A percentile compares a stretch with the other conserved stretches of the same genome.
phyloP scores from a whole-genome alignment of 768 basidiomycete genomes.

The Kwoniella shandongensis region DNA sequence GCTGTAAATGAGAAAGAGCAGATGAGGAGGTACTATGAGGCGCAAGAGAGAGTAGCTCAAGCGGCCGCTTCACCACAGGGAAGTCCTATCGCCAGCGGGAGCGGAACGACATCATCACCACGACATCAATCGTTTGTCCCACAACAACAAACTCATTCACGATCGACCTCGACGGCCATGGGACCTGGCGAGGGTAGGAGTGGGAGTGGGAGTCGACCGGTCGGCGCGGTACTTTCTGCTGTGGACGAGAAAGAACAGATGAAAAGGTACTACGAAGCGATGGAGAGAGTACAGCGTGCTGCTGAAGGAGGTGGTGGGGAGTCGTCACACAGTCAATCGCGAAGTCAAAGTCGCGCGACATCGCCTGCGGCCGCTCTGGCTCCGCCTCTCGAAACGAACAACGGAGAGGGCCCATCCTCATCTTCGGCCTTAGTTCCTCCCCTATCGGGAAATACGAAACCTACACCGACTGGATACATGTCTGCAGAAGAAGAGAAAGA shows the following conservation, averaged over 20 bases:
- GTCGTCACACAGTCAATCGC: not conserved
- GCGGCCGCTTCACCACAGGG: constrained; percentile 1
- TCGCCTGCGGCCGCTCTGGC: too few relatives aligned
- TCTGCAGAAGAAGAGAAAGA: constrained; percentile 48
- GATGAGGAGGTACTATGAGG: constrained; percentile 48
- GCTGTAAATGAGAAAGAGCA: constrained; percentile 41
- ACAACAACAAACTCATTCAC: too few relatives aligned
- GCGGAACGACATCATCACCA: not conserved
- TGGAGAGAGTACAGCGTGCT: constrained; percentile 12
- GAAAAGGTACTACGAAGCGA: constrained; percentile 23
- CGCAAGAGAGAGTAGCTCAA: constrained; percentile 28
- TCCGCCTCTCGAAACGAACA: too few relatives aligned
- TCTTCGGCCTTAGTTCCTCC: too few relatives aligned
- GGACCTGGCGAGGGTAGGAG: too few relatives aligned
- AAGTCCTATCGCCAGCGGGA: not conserved
- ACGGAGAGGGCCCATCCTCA: too few relatives aligned
- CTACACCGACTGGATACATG: constrained; percentile 19
- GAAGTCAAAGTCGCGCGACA: not conserved
- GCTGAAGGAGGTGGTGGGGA: not conserved
- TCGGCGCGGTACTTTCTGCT: too few relatives aligned
- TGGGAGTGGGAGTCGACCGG: too few relatives aligned
- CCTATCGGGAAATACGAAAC: constrained; percentile 11
- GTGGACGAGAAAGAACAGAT: constrained; percentile 28
- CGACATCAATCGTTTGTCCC: too few relatives aligned
- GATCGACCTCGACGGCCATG: too few relatives aligned